A percentile compares a stretch with the other conserved stretches of the same genome.
These are phyloP conservation scores for Pelagomonas calceolata DNA, from an alignment of 108 stramenopile genomes.

Conservation along the genomic window DNA sequence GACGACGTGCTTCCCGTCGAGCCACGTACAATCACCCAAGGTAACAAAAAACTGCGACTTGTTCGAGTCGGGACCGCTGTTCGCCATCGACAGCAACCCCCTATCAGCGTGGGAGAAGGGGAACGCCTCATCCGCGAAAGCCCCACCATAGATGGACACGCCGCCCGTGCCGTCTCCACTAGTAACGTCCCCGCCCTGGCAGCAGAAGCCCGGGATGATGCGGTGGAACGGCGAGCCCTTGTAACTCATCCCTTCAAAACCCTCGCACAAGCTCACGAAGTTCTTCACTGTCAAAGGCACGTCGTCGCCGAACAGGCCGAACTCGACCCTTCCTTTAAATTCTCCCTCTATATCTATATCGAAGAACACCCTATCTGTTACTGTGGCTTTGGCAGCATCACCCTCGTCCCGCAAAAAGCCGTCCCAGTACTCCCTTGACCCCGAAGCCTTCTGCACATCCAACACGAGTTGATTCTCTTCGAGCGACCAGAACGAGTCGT, in stretches of 20 bases:
- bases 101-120: conserved; percentile 2
- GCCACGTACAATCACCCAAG: conserved; percentile 41
- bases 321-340: conserved; percentile 12
- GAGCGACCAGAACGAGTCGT: no score
- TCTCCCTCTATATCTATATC: conserved; percentile 15
- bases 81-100: conserved; percentile 16
- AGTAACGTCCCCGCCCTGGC: conserved; percentile 51
- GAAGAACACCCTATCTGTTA: conserved; percentile 5
- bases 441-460: no score
- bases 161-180: conserved; percentile 43
- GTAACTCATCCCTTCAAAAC: neutral
- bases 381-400: neutral
- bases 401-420: no score
- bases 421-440: no score
- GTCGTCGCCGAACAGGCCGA: conserved; percentile 18
- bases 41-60: conserved; percentile 16
- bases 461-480: no score
- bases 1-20: conserved; percentile 75
- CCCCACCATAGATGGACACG: conserved; percentile 35
- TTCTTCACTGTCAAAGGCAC: conserved; percentile 21
- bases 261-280: conserved; percentile 21
- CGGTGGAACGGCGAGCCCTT: conserved; percentile 13
- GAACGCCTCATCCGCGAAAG: conserved; percentile 36
- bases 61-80: conserved; percentile 16
- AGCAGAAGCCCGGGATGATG: conserved; percentile 26